These are phyloP conservation scores for Silene latifolia DNA, from an alignment of 148 eudicot genomes.

Conservation along the genomic window DNA sequence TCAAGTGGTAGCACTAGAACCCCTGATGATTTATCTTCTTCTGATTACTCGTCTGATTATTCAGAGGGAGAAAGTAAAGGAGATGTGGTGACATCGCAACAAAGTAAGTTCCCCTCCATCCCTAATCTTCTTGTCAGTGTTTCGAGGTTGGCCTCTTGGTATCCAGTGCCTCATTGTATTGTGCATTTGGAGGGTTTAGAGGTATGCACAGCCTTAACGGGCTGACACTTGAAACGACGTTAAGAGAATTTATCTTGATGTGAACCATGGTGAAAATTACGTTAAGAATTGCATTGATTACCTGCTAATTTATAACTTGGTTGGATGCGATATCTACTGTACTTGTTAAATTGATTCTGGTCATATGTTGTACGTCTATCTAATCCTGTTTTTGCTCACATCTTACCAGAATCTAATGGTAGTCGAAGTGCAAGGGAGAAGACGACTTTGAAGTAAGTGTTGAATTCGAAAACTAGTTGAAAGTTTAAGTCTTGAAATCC, in stretches of 20 bases:
- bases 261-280: too few relatives aligned
- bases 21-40: slow-evolving; percentile 45
- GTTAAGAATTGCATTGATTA: too few relatives aligned
- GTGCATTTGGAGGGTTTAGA: too few relatives aligned
- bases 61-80: slow-evolving; percentile 46
- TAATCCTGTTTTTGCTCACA: neutral
- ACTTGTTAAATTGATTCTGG: too few relatives aligned
- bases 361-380: neutral
- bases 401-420: slow-evolving; percentile 39
- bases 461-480: neutral
- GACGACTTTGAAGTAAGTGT: slow-evolving; percentile 39
- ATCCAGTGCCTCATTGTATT: too few relatives aligned
- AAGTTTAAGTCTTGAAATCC: too few relatives aligned
- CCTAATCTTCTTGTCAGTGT: neutral
- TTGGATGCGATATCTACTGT: too few relatives aligned
- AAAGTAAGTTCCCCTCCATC: slow-evolving; percentile 29
- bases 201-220: too few relatives aligned
- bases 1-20: slow-evolving; percentile 46
- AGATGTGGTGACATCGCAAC: slow-evolving; percentile 28
- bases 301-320: too few relatives aligned
- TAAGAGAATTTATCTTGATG: too few relatives aligned
- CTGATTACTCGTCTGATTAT: slow-evolving; percentile 46
- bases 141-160: neutral
- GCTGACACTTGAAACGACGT: too few relatives aligned
- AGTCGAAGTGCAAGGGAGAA: slow-evolving; percentile 20